A percentile compares a stretch with the other conserved stretches of the same genome.
Evolutionary conservation across 306 rosid species (phyloP).

Genomic region (Trifolium pratense): DNA sequence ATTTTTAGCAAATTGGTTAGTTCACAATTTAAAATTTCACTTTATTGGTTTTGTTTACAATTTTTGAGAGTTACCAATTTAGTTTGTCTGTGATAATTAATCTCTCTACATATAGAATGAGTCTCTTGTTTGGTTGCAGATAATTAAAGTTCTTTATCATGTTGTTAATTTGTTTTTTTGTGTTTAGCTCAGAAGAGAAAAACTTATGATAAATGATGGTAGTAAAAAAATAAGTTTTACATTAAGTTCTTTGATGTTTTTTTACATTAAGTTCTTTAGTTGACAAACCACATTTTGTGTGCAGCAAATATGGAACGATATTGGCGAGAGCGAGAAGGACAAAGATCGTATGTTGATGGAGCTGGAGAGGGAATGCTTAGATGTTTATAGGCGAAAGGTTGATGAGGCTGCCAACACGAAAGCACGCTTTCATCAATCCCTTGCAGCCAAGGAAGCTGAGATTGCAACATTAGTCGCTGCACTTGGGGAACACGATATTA

Average conservation of each 20-base stretch:
- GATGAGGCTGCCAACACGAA: constrained; percentile 87
- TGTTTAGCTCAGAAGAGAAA: constrained; percentile 14
- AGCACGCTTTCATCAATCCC: constrained; percentile 91
- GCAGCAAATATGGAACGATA: constrained; percentile 97
- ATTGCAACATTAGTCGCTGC: constrained; percentile 89
- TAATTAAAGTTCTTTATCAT: too few relatives aligned
- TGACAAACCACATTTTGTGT: constrained; percentile 34
- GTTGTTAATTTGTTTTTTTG: constrained; percentile 24
- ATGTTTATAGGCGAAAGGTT: constrained; percentile 85
- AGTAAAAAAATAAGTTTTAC: not conserved
- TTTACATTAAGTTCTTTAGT: constrained; percentile 1
- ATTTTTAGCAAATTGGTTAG: constrained; percentile 22
- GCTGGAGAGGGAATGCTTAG: constrained; percentile 93
- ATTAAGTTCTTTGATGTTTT: not conserved
- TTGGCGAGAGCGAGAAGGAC: constrained; percentile 85
- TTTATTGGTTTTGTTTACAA: constrained; percentile 28
- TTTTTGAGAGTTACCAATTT: not conserved
- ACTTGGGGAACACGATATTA: constrained; percentile 84
- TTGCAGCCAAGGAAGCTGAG: constrained; percentile 94
- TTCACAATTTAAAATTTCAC: constrained; percentile 6
- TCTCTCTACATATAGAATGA: too few relatives aligned
- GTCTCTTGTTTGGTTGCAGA: too few relatives aligned
- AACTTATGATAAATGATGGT: not conserved
- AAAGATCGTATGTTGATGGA: constrained; percentile 82
- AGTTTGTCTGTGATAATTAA: too few relatives aligned